Conservation (phyloP, 768 basidiomycete species). For the Lactarius evosmus region DNA sequence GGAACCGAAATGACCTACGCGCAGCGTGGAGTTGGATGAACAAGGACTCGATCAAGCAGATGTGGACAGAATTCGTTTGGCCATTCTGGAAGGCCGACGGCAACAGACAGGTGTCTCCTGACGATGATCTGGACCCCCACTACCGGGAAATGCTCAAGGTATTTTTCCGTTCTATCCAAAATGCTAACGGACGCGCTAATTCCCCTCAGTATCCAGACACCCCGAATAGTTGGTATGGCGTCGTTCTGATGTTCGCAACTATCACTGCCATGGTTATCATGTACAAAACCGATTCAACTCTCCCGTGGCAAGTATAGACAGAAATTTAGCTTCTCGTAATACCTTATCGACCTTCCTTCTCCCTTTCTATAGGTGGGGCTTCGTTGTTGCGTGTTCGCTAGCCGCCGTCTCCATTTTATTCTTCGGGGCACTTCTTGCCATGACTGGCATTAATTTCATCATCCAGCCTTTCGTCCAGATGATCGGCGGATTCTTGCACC, state of each 20-base stretch:
- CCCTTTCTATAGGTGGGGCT: constrained; percentile 41
- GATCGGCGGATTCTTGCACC: constrained; percentile 37
- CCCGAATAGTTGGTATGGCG: constrained; percentile 37
- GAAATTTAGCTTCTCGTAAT: not conserved
- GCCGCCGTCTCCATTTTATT: constrained; percentile 46
- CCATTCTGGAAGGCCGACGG: constrained; percentile 44
- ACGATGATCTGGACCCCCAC: constrained; percentile 45
- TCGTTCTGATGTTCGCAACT: constrained; percentile 27
- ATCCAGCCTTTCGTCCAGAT: constrained; percentile 54
- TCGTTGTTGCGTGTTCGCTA: constrained; percentile 44
- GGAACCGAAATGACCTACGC: constrained; percentile 46
- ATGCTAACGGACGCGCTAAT: not conserved
- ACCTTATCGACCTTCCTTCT: not conserved
- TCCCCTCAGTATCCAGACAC: constrained; percentile 36
- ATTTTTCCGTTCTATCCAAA: not conserved
- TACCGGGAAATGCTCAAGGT: constrained; percentile 51
- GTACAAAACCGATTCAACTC: constrained; percentile 47
- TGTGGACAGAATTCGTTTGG: constrained; percentile 40
- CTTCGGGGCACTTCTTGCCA: constrained; percentile 45
- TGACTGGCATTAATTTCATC: constrained; percentile 45
- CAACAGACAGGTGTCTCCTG: constrained; percentile 31
- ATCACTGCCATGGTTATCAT: constrained; percentile 44
- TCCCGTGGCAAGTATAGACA: constrained; percentile 41
- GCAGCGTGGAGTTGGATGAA: constrained; percentile 47
- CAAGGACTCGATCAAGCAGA: constrained; percentile 36